Conservation (phyloP, 495 filamentous ascomycete genomes). For the Penicillium parvum region DNA sequence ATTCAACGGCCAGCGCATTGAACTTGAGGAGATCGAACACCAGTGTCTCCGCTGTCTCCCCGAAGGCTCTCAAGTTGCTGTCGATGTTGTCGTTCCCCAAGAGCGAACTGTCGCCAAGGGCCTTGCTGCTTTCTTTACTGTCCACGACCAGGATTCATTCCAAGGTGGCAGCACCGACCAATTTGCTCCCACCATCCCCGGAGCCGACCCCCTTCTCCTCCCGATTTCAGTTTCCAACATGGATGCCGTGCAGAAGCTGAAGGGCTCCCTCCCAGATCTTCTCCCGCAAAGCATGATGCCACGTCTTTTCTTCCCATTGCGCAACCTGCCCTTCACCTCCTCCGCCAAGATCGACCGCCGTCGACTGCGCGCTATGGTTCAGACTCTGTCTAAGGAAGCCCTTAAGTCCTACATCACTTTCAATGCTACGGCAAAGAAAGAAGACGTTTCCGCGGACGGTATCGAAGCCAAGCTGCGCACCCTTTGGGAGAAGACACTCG, state of each 20-base stretch:
- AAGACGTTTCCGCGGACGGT: slow-evolving; percentile 21
- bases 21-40: slow-evolving; percentile 62
- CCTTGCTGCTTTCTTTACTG: slow-evolving; percentile 43
- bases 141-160: slow-evolving; percentile 14
- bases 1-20: slow-evolving; percentile 61
- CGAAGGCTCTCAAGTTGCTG: slow-evolving; percentile 32
- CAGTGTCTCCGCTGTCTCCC: slow-evolving; percentile 37
- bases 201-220: slow-evolving; percentile 27
- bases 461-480: slow-evolving; percentile 30
- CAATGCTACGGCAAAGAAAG: slow-evolving; percentile 20
- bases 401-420: slow-evolving; percentile 39
- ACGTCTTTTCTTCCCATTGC: slow-evolving; percentile 55
- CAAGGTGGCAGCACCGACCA: slow-evolving; percentile 20
- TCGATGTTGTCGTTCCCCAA: slow-evolving; percentile 40
- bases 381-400: slow-evolving; percentile 36
- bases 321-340: slow-evolving; percentile 49
- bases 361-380: slow-evolving; percentile 41
- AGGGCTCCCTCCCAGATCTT: slow-evolving; percentile 28
- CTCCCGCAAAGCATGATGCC: slow-evolving; percentile 59
- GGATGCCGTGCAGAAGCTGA: slow-evolving; percentile 30
- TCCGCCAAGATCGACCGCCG: slow-evolving; percentile 62
- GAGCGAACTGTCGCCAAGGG: slow-evolving; percentile 31
- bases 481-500: slow-evolving; percentile 37
- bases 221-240: slow-evolving; percentile 30
- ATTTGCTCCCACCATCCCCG: slow-evolving; percentile 15